These are phyloP conservation scores for Globisporangium canariense DNA, from an alignment of 352 stramenopile species.

Conservation along the genomic window DNA sequence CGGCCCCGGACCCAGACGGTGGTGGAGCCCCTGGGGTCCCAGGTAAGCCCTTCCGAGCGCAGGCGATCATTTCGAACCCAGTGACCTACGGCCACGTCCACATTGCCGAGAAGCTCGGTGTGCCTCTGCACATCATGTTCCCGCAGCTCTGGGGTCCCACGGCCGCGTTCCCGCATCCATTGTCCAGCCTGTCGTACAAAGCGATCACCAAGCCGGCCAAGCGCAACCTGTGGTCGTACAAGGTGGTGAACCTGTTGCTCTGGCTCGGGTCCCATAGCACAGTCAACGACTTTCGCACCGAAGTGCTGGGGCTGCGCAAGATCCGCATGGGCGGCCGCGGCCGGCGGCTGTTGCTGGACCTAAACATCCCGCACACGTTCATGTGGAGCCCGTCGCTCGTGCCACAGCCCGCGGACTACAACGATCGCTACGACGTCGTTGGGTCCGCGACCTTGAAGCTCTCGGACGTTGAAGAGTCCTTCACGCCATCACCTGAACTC, in stretches of 20 bases:
- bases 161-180: slow-evolving; percentile 86
- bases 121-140: slow-evolving; percentile 95
- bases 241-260: slow-evolving; percentile 45
- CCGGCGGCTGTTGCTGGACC: slow-evolving; percentile 33
- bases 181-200: slow-evolving; percentile 82
- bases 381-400: slow-evolving; percentile 62
- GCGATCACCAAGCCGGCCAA: slow-evolving; percentile 62
- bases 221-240: slow-evolving; percentile 52
- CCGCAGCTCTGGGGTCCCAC: slow-evolving; percentile 89
- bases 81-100: slow-evolving; percentile 92
- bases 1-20: slow-evolving; percentile 72
- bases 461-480: slow-evolving; percentile 17
- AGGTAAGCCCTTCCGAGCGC: slow-evolving; percentile 69
- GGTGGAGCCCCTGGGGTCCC: slow-evolving; percentile 40
- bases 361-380: slow-evolving; percentile 60
- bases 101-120: slow-evolving; percentile 88
- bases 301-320: slow-evolving; percentile 37
- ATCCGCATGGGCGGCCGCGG: slow-evolving; percentile 30
- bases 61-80: slow-evolving; percentile 95
- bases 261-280: slow-evolving; percentile 44
- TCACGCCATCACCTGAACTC: slow-evolving; percentile 53
- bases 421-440: slow-evolving; percentile 19
- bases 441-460: slow-evolving; percentile 14
- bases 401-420: slow-evolving; percentile 61
- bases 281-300: slow-evolving; percentile 51